A percentile compares a stretch with the other conserved stretches of the same genome.
Conservation (phyloP, 805 yeast species). For the Nakazawaea anatomiae region DNA sequence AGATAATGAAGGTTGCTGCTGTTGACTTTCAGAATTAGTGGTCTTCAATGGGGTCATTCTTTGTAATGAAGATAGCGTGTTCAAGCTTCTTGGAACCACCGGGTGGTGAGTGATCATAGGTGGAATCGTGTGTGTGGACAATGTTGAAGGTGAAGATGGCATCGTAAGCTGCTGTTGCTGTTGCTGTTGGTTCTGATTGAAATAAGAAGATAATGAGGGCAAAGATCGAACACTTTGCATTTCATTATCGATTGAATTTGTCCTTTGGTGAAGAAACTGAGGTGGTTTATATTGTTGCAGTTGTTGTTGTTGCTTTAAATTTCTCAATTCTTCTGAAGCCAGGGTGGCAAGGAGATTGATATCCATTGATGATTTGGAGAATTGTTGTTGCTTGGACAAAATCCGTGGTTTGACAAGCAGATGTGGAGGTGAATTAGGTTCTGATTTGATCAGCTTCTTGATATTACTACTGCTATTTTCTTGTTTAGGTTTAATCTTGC, state of each 20-base stretch:
- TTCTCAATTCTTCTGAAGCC: slow-evolving; percentile 47
- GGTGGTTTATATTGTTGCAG: slow-evolving; percentile 5
- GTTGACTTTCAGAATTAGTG: slow-evolving; percentile 14
- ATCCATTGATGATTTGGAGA: slow-evolving; percentile 24
- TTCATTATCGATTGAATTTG: slow-evolving; percentile 11
- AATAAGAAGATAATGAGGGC: slow-evolving; percentile 47
- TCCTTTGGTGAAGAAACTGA: background rate
- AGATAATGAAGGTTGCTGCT: slow-evolving; percentile 15
- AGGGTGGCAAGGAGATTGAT: slow-evolving; percentile 49
- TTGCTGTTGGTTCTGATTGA: slow-evolving; percentile 16
- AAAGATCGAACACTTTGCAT: slow-evolving; percentile 41
- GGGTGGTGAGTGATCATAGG: background rate
- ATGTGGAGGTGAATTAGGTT: slow-evolving; percentile 4
- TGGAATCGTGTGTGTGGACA: background rate
- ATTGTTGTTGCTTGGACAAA: background rate
- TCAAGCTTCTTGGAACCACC: slow-evolving; percentile 23
- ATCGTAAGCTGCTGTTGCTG: background rate
- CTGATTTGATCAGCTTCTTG: background rate
- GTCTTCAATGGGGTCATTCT: slow-evolving; percentile 35
- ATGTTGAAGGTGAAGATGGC: slow-evolving; percentile 5
- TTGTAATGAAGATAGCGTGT: slow-evolving; percentile 36
- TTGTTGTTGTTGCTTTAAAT: slow-evolving; percentile 25
- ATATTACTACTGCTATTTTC: background rate
- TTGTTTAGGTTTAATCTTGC: background rate
- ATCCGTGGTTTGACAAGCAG: background rate